Base-by-base conservation (phyloP, 139 green algal genomes). In the Limnomonas spitsbergensis region DNA sequence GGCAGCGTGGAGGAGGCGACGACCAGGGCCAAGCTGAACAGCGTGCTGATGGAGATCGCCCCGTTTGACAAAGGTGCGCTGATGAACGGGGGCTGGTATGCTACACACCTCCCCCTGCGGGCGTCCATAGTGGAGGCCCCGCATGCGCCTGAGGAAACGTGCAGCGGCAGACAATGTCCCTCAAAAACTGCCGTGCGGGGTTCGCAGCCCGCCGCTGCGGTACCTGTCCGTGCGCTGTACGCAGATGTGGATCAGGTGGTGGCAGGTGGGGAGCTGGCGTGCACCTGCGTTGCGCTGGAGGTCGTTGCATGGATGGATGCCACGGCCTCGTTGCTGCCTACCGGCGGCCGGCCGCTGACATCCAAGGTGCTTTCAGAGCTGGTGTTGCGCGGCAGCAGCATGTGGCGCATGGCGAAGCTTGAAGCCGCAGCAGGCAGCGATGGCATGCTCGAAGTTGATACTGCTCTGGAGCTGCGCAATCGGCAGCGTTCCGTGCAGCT, bases 271-370 rank as follows among this genome's bases (percentile, higher is more conserved):
- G 39, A 77, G 70, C 66, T 14, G 9, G 70, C 70, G 3, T 77
- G 70, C 40, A 67, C 38, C 27, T 77, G 39, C 40, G 42, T 77
- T 27, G 70, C 70, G 39, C 37, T 77, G 24, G 70, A 67, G 39
- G 70, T 77, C 3, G 70, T 38, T 20, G 39, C 38, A n/a, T 77
- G 40, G 39, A 24, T 77, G 27, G 39, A 39, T 4, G 26, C 40
- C 14, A 9, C 70, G 37, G 47, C 14, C 47, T 61, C 14, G 20
- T 61, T 29, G 47, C 35, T 29, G 68, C 68, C 68, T n/a, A 42
- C 26, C 35, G 14, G 14, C 4, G 68, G 24, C 35, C 7, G 34
- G 9, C 7, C 14, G 35, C 47, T 61, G 47, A 14, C 47, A 61
- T 61, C 47, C 14, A 20, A 61, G 47, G 47, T 61, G 47, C 47